Evolutionary conservation across 2,329 filamentous ascomycete species (phyloP).

Genomic region (Lanzia echinophila): DNA sequence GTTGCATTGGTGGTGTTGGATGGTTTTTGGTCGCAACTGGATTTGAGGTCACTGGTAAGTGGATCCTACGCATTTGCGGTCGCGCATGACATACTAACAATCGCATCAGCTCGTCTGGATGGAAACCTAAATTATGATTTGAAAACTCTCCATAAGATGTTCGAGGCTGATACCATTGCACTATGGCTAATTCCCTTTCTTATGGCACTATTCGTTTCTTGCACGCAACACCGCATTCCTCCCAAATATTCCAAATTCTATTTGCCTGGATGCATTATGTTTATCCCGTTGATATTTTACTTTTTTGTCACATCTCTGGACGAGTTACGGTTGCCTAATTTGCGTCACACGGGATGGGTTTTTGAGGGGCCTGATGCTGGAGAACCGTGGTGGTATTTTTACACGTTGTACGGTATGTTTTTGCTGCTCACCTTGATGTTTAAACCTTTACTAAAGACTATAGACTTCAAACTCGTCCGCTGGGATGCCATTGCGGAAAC

Average conservation of each 20-base stretch:
- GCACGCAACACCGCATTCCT: slow-evolving; percentile 66
- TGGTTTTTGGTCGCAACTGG: slow-evolving; percentile 91
- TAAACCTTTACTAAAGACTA: slow-evolving; percentile 8
- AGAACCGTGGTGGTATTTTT: slow-evolving; percentile 98
- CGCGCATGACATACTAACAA: background rate
- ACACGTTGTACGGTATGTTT: slow-evolving; percentile 79
- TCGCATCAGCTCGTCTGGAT: slow-evolving; percentile 63
- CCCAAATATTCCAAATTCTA: slow-evolving; percentile 85
- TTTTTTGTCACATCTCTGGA: slow-evolving; percentile 66
- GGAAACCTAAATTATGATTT: slow-evolving; percentile 79
- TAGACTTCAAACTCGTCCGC: slow-evolving; percentile 74
- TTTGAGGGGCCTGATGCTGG: slow-evolving; percentile 76
- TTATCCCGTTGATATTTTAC: slow-evolving; percentile 71
- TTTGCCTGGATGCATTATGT: slow-evolving; percentile 78
- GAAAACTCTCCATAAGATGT: slow-evolving; percentile 67
- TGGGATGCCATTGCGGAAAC: slow-evolving; percentile 79
- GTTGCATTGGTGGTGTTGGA: slow-evolving; percentile 94
- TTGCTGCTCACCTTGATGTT: slow-evolving; percentile 11
- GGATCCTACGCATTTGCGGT: background rate
- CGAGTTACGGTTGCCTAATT: slow-evolving; percentile 54
- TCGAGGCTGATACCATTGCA: slow-evolving; percentile 64
- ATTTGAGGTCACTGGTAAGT: slow-evolving; percentile 63
- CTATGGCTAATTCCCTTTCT: slow-evolving; percentile 78
- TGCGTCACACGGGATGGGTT: slow-evolving; percentile 79
- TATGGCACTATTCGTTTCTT: slow-evolving; percentile 69